These are phyloP conservation scores for Glomus cerebriforme DNA, from an alignment of 192 early-diverging fungal genomes.

Conservation along the genomic window DNA sequence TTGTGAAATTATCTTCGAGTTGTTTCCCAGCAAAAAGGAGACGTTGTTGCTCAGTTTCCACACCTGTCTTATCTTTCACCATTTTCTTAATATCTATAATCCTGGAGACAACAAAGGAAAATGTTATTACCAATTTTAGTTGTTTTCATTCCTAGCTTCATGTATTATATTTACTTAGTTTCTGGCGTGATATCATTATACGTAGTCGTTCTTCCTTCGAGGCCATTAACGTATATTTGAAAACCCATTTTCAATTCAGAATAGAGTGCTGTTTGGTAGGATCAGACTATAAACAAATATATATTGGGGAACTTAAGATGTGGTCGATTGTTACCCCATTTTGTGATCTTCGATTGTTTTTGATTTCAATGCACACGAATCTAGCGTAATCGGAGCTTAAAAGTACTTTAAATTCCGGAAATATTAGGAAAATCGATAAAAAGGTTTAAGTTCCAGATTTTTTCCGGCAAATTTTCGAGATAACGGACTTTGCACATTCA, in stretches of 20 bases:
- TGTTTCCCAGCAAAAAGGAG: conserved; percentile 8
- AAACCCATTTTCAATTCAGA: conserved; percentile 16
- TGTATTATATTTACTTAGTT: conserved; percentile 3
- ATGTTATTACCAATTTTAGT: background rate
- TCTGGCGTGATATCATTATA: background rate
- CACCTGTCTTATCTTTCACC: background rate
- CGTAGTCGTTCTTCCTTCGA: background rate
- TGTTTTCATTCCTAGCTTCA: conserved; percentile 4
- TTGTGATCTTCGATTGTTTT: too few species aligned
- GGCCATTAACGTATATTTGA: background rate
- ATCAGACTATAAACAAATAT: background rate
- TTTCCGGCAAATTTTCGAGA: too few species aligned
- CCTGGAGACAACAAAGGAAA: conserved; percentile 11
- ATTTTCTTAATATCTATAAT: background rate
- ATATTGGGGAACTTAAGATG: conserved; percentile 3
- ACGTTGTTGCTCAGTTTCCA: background rate
- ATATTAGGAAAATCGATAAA: too few species aligned
- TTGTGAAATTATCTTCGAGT: background rate
- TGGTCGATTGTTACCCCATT: background rate
- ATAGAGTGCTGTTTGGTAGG: background rate
- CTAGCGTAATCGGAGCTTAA: too few species aligned
- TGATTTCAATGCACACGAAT: too few species aligned
- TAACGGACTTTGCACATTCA: too few species aligned
- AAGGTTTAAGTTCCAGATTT: too few species aligned
- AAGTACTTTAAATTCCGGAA: too few species aligned